Conservation (phyloP, 352 stramenopile species). For the Phytopythium sindhum region DNA sequence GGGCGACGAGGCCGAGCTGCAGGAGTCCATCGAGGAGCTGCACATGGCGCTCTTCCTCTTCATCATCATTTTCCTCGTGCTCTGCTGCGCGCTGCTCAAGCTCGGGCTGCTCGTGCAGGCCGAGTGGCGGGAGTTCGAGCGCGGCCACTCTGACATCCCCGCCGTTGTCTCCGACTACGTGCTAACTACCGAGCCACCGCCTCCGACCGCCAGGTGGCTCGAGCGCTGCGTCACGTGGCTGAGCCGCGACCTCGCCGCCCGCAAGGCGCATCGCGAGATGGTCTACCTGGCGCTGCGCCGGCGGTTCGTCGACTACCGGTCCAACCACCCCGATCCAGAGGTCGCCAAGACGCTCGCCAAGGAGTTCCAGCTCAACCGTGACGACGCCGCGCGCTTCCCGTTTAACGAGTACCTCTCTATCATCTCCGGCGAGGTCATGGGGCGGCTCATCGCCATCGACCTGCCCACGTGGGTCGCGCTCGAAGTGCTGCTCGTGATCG, state of each 20-base stretch:
- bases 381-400: constrained; percentile 40
- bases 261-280: constrained; percentile 52
- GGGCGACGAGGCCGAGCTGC: constrained; percentile 41
- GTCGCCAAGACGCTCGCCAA: constrained; percentile 38
- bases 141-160: constrained; percentile 44
- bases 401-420: constrained; percentile 81
- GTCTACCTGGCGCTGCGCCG: constrained; percentile 59
- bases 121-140: constrained; percentile 74
- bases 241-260: constrained; percentile 18
- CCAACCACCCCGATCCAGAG: constrained; percentile 58
- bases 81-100: constrained; percentile 59
- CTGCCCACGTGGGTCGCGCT: constrained; percentile 62
- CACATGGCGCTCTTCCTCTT: constrained; percentile 84
- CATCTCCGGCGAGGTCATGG: constrained; percentile 76
- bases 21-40: constrained; percentile 73
- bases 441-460: constrained; percentile 67
- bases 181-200: constrained; percentile 42
- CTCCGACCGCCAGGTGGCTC: constrained; percentile 14
- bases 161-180: constrained; percentile 60
- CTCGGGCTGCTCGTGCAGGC: constrained; percentile 60
- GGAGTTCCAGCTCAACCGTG: constrained; percentile 57
- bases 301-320: constrained; percentile 68
- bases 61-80: constrained; percentile 74
- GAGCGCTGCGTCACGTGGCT: constrained; percentile 27
- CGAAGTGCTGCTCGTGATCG: constrained; percentile 42